Evolutionary conservation across 2,329 filamentous ascomycete species (phyloP).

Genomic region (Aspergillus floridensis): DNA sequence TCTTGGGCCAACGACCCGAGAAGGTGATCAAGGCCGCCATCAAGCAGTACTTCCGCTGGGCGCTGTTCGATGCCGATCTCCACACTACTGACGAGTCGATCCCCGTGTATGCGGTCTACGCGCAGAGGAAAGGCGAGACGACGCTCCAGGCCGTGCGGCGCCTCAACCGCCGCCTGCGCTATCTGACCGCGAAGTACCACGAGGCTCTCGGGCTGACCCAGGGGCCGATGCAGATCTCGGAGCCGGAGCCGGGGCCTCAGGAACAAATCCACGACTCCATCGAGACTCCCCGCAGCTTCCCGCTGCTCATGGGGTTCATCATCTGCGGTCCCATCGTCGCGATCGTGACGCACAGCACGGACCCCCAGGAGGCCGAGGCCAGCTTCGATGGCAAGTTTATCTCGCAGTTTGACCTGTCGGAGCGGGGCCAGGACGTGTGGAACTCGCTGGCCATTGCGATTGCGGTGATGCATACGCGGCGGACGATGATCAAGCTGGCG

Average conservation of each 20-base stretch:
- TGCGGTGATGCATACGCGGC: slow-evolving; percentile 53
- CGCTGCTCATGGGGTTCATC: slow-evolving; percentile 56
- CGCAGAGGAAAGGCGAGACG: slow-evolving; percentile 39
- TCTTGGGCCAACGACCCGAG: slow-evolving; percentile 36
- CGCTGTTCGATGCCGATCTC: slow-evolving; percentile 49
- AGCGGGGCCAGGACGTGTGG: slow-evolving; percentile 58
- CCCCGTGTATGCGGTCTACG: slow-evolving; percentile 48
- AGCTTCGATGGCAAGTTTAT: slow-evolving; percentile 37
- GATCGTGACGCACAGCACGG: slow-evolving; percentile 51
- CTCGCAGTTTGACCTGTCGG: slow-evolving; percentile 54
- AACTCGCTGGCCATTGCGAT: slow-evolving; percentile 58
- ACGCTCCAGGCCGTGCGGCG: slow-evolving; percentile 42
- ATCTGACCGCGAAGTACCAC: slow-evolving; percentile 45
- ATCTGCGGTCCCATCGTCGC: slow-evolving; percentile 53
- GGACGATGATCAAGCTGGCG: slow-evolving; percentile 48
- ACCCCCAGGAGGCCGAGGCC: slow-evolving; percentile 27
- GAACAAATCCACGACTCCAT: no score
- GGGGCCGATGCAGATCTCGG: no score
- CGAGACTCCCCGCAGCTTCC: slow-evolving; percentile 20
- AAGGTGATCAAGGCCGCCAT: slow-evolving; percentile 42
- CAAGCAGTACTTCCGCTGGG: slow-evolving; percentile 54
- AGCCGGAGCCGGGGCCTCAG: no score
- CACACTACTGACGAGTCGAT: slow-evolving; percentile 33
- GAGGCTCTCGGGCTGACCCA: slow-evolving; percentile 21
- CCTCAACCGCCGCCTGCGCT: slow-evolving; percentile 45